phyloP scores from a whole-genome alignment of 768 basidiomycete species.

The Galerina sulciceps region DNA sequence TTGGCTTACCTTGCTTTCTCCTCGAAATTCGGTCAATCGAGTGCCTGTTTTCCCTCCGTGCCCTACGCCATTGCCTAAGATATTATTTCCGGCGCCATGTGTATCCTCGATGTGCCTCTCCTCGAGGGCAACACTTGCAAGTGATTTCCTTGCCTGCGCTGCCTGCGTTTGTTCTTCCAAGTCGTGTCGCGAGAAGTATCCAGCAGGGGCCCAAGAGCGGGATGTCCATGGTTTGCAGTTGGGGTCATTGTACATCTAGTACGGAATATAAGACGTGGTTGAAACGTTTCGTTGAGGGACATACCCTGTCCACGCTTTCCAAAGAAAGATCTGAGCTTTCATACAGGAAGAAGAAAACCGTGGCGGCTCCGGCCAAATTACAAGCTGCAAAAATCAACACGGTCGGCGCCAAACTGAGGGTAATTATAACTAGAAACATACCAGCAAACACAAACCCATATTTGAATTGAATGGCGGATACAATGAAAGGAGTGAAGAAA shows the following conservation, averaged over 20 bases:
- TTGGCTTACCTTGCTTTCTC: no score
- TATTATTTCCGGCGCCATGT: neutral
- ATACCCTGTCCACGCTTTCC: conserved; percentile 63
- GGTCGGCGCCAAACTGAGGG: neutral
- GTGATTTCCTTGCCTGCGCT: conserved; percentile 36
- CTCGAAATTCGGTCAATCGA: neutral
- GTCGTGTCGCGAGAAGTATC: conserved; percentile 51
- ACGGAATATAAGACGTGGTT: neutral
- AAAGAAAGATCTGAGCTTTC: conserved; percentile 70
- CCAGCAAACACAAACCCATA: conserved; percentile 79
- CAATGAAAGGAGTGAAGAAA: conserved; percentile 82
- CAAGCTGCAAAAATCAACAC: conserved; percentile 39
- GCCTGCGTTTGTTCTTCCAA: conserved; percentile 46
- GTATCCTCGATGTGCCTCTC: conserved; percentile 26
- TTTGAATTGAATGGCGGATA: conserved; percentile 53
- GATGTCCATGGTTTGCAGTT: conserved; percentile 71
- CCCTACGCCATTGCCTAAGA: neutral
- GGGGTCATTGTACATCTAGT: conserved; percentile 67
- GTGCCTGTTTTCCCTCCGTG: neutral
- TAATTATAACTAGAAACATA: conserved; percentile 19
- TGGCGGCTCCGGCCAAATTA: conserved; percentile 59
- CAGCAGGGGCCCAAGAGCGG: conserved; percentile 59
- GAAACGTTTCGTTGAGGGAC: conserved; percentile 13
- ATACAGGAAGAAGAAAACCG: conserved; percentile 79
- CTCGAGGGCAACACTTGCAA: conserved; percentile 23